A percentile compares a stretch with the other conserved stretches of the same genome.
Evolutionary conservation across 257 asterid genomes (phyloP).

Genomic region (Anisodus tanguticus): DNA sequence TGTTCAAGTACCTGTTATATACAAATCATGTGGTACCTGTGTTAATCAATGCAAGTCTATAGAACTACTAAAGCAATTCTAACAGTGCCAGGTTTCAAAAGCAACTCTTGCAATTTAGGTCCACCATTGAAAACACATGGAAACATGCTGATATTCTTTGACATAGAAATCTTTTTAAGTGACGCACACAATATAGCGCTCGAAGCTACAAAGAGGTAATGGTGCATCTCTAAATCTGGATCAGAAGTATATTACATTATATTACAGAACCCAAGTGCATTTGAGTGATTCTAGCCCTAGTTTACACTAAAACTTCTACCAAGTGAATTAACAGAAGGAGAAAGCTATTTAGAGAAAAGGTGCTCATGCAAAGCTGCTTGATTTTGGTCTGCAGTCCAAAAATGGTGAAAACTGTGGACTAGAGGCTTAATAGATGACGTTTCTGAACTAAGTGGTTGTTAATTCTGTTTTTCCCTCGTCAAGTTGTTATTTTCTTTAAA

Average conservation of each 20-base stretch:
- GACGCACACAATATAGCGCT: neutral
- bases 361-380: neutral
- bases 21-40: conserved; percentile 28
- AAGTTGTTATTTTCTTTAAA: neutral
- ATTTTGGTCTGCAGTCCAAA: conserved; percentile 5
- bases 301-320: neutral
- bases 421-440: neutral
- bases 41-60: conserved; percentile 24
- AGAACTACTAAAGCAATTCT: neutral
- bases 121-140: neutral
- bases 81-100: neutral
- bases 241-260: conserved; percentile 3
- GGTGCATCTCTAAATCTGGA: neutral
- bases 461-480: neutral
- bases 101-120: conserved; percentile 5
- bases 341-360: neutral
- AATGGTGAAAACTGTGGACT: neutral
- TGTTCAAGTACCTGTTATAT: conserved; percentile 75
- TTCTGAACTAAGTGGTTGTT: conserved; percentile 1
- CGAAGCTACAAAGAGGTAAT: neutral
- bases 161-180: neutral
- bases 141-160: neutral
- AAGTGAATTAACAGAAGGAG: neutral
- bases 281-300: neutral
- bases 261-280: neutral